Evolutionary conservation across 768 basidiomycete genomes (phyloP), one percentile per base, ranked within the genome.

Genomic region (Xanthoconium stramineum): DNA sequence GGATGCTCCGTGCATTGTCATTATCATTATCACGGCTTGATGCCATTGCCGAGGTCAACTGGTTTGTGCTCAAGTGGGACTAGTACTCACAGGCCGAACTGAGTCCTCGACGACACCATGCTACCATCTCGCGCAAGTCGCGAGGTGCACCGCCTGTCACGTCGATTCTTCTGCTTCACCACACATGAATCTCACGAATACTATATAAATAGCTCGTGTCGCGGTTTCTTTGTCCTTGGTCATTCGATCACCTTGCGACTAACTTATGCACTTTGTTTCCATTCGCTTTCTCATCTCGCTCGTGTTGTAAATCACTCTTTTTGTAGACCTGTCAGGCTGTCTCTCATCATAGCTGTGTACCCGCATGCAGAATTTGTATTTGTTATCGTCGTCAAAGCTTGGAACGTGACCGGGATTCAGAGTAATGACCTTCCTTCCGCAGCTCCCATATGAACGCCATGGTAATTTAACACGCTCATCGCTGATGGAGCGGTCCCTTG

Each of bases 241-340:
- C 50, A 11, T 35, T 52, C 47, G 2, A 51, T 59, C 42, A 11
- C 56, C 20, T 33, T 50, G 47, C 19, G n/a, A 51, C 37, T 65
- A 58, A 65, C 36, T 61, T 65, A 66, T 67, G 15, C n/a, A 14
- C 19, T 57, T 40, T 47, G 15, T 19, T 13, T 35, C 11, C 39
- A 15, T 29, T 56, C 52, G 11, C 50, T 47, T n/a, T 19, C n/a
- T 59, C 36, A 32, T 40, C 37, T 39, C 48, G 28, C 51, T 58
- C 64, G 29, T 59, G 58, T 58, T 32, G 20, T 54, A 44, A 36
- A 51, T 20, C 61, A 43, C 47, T 67, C 65, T 36, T 53, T 56
- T 60, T 24, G 13, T 61, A 52, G 17, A 53, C 54, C 20, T 50
- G 9, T 50, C 33, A 33, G 38, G 20, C 38, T 45, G 30, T 36